Evolutionary conservation across 345 rosid species (phyloP), one percentile per base, ranked within the genome.

Genomic region (Aquilaria sinensis): DNA sequence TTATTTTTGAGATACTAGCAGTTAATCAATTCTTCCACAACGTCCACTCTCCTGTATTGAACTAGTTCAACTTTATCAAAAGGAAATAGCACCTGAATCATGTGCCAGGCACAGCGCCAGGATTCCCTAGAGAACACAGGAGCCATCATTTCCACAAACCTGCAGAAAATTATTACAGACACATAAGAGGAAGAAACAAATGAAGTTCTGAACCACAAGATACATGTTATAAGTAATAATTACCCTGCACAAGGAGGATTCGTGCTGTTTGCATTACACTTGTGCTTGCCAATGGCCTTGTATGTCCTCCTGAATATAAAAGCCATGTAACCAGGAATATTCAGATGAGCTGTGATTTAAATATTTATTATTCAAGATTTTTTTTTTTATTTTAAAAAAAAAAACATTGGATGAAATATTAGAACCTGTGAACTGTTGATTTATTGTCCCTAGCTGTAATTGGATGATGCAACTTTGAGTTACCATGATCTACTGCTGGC

Each of bases 101-200:
- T 78, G 62, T 80, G 74, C 91, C 95, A 88, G 37, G 81, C 65
- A 56, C 91, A 88, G 51, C 78, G 75, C 95, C 95, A 83, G 7
- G 91, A 80, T 50, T 77, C 80, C 71, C 60, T 76, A 10, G 95
- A 85, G 78, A 88, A 88, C 67, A 85, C 95, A 48, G 95, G 95
- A 49, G 85, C 89, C 91, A 83, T 83, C 82, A 88, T 78, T 75
- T 88, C 87, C 0, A 85, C 91, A 77, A 80, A 85, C 73, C 87
- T 88, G 76, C 43, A 37, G 43, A 37, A 37, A 23, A 37, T 37
- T 37, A 4, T 37, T 5, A 9, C 43, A 5, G 43, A 37, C 8
- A 37, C 43, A 37, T 37, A 37, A 4, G 43, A 37, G 43, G 43
- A 37, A 37, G 8, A 9, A 37, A 37, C 43, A 37, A 37, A 5